These are phyloP conservation scores for Catenaria anguillulae DNA, from an alignment of 371 early-diverging fungal genomes.

Conservation along the genomic window DNA sequence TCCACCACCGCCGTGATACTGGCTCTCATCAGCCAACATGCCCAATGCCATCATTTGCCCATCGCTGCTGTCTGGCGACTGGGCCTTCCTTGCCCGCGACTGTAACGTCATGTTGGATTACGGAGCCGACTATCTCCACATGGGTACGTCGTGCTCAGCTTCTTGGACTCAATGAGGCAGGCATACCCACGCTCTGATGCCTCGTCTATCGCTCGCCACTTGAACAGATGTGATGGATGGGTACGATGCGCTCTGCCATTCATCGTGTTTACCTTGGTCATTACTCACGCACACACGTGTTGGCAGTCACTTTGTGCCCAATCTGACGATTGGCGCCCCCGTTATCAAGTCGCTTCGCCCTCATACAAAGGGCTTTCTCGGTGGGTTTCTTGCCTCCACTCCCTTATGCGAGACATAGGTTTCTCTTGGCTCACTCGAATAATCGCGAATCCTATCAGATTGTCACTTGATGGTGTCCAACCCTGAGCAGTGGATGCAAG, in stretches of 20 bases:
- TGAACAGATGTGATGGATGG: slow-evolving; percentile 71
- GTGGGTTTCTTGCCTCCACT: slow-evolving; percentile 30
- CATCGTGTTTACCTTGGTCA: neutral
- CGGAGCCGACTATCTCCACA: slow-evolving; percentile 93
- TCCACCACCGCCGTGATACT: no score
- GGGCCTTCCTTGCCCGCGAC: slow-evolving; percentile 74
- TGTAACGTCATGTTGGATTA: slow-evolving; percentile 67
- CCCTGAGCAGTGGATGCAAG: slow-evolving; percentile 88
- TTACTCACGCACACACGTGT: neutral
- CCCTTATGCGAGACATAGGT: no score
- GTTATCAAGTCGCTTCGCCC: slow-evolving; percentile 73
- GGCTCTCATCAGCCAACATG: slow-evolving; percentile 1
- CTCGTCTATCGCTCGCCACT: no score
- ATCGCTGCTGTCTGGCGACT: slow-evolving; percentile 86
- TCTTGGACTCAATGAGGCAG: slow-evolving; percentile 1
- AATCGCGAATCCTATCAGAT: no score
- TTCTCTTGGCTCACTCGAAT: slow-evolving; percentile 1
- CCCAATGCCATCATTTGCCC: slow-evolving; percentile 59
- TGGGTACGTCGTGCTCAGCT: slow-evolving; percentile 48
- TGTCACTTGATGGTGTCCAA: slow-evolving; percentile 95
- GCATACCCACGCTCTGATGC: neutral
- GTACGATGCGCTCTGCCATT: slow-evolving; percentile 25
- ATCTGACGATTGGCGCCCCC: slow-evolving; percentile 90
- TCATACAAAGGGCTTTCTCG: slow-evolving; percentile 78
- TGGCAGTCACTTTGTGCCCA: slow-evolving; percentile 97